Conservation (phyloP, 176 grass and related monocot genomes). For the Elaeis guineensis region DNA sequence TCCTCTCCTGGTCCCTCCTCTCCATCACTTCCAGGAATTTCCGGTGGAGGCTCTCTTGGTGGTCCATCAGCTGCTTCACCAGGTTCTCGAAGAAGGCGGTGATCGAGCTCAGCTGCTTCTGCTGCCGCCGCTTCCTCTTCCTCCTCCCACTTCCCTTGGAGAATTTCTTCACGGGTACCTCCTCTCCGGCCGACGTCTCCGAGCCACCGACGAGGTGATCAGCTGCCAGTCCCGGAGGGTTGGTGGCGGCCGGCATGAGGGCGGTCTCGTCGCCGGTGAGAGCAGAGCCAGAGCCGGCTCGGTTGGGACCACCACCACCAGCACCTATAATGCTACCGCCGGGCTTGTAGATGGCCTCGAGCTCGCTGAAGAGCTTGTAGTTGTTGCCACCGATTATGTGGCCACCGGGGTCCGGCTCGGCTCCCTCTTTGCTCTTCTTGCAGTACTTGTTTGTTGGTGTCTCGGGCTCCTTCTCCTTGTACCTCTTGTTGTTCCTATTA, state of each 20-base stretch:
- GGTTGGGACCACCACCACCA: background rate
- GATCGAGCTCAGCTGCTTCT: constrained; percentile 4
- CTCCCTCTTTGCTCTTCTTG: constrained; percentile 9
- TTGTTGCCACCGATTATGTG: constrained; percentile 3
- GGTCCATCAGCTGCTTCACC: constrained; percentile 21
- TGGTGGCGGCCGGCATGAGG: background rate
- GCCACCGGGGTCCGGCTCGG: background rate
- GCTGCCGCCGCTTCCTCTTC: constrained; percentile 6
- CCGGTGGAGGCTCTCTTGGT: constrained; percentile 21
- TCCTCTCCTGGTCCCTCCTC: constrained; percentile 1
- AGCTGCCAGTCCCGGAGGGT: background rate
- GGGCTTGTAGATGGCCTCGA: constrained; percentile 29
- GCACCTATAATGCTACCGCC: background rate
- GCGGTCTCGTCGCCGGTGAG: constrained; percentile 16
- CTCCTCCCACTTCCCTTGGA: constrained; percentile 1
- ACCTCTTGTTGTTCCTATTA: constrained; percentile 16
- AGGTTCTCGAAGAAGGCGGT: constrained; percentile 11
- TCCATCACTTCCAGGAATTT: constrained; percentile 13
- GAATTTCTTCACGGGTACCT: constrained; percentile 1
- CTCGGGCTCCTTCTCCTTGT: constrained; percentile 1
- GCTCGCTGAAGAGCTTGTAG: constrained; percentile 24
- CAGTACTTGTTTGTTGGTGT: background rate
- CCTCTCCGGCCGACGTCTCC: constrained; percentile 20
- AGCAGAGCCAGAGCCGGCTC: constrained; percentile 15
- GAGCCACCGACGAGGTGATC: background rate